A percentile compares a stretch with the other conserved stretches of the same genome.
Evolutionary conservation across 768 basidiomycete genomes (phyloP).

Genomic region (Russula earlei): DNA sequence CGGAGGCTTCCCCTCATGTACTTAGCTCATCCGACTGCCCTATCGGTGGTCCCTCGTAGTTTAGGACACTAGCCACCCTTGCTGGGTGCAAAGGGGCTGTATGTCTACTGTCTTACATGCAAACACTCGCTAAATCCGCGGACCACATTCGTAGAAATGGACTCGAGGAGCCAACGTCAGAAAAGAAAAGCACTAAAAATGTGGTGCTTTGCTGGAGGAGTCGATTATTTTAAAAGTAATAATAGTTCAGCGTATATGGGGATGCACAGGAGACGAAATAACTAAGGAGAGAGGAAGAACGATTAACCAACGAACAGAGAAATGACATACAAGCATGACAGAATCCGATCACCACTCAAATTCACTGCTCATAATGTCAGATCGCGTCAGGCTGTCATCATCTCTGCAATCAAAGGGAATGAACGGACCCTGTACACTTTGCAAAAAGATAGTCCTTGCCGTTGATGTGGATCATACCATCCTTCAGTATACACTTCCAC

Average conservation of each 20-base stretch:
- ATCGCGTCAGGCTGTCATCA: too few relatives aligned
- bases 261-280: not conserved
- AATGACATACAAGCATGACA: not conserved
- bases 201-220: not conserved
- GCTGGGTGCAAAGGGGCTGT: conserved; percentile 6
- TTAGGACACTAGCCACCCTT: not conserved
- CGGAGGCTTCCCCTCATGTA: conserved; percentile 2
- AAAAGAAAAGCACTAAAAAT: not conserved
- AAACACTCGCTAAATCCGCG: not conserved
- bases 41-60: not conserved
- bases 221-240: conserved; percentile 14
- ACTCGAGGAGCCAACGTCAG: not conserved
- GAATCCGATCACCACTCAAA: conserved; percentile 28
- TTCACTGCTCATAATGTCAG: conserved; percentile 21
- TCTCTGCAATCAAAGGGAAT: not conserved
- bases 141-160: not conserved
- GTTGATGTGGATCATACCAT: conserved; percentile 95
- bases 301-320: not conserved
- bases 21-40: not conserved
- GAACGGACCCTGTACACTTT: conserved; percentile 82
- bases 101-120: conserved; percentile 12
- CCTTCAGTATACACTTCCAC: conserved; percentile 98
- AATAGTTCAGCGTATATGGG: conserved; percentile 13
- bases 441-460: conserved; percentile 96
- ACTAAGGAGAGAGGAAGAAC: not conserved